Evolutionary conservation across 306 rosid genomes (phyloP).

Genomic region (Benincasa hispida): DNA sequence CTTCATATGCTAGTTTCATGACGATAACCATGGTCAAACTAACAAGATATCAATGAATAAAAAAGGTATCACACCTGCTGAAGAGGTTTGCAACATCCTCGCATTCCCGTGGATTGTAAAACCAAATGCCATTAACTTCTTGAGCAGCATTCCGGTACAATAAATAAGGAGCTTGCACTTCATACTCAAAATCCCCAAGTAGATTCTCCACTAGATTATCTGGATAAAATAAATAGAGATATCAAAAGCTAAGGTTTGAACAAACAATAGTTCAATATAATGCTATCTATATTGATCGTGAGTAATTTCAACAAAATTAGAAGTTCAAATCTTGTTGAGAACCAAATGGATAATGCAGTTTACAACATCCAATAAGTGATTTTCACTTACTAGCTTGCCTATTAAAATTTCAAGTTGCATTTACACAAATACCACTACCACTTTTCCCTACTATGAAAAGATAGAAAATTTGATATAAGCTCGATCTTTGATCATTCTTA

Average conservation of each 20-base stretch:
- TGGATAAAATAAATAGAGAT: constrained; percentile 19
- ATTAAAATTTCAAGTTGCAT: neutral
- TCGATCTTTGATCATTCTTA: neutral
- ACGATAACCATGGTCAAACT: neutral
- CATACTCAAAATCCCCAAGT: constrained; percentile 87
- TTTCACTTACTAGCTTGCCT: neutral
- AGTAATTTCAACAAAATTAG: neutral
- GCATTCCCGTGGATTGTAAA: constrained; percentile 82
- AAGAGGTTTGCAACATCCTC: constrained; percentile 93
- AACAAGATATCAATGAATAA: neutral
- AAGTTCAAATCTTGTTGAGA: neutral
- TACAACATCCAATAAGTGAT: neutral
- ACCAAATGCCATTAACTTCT: constrained; percentile 98
- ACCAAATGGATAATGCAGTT: neutral
- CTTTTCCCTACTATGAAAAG: neutral
- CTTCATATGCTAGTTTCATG: neutral
- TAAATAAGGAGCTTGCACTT: constrained; percentile 77
- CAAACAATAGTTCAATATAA: neutral
- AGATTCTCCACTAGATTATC: constrained; percentile 94
- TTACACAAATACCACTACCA: neutral
- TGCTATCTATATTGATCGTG: neutral
- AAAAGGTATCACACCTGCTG: constrained; percentile 34
- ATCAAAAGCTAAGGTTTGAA: neutral
- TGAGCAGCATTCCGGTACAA: constrained; percentile 82
- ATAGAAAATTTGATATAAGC: neutral